phyloP scores from a whole-genome alignment of 139 green algal species.

The Tetradesmus obliquus region DNA sequence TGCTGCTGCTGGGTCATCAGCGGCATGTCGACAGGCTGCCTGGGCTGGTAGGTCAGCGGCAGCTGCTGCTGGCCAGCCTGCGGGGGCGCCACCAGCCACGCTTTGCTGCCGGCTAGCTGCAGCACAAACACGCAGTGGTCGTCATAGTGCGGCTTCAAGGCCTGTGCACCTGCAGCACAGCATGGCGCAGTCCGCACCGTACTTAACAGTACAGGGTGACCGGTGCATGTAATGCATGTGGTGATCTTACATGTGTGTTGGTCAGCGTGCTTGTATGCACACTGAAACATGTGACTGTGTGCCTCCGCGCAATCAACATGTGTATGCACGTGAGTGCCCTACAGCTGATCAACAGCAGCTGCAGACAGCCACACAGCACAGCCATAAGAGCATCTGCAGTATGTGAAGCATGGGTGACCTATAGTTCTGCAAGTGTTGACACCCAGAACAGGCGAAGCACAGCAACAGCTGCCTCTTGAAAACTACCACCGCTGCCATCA shows the following conservation, averaged over 20 bases:
- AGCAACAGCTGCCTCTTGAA: no score
- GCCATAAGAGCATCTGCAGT: no score
- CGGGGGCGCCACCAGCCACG: constrained; percentile 52
- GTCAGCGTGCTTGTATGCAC: no score
- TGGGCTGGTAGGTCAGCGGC: constrained; percentile 2
- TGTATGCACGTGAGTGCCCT: no score
- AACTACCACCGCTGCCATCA: neutral
- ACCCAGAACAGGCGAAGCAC: no score
- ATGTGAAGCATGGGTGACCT: no score
- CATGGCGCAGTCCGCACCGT: neutral
- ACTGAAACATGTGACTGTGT: no score
- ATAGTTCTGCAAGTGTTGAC: no score
- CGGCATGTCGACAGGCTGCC: neutral
- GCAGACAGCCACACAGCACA: no score
- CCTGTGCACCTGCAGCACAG: constrained; percentile 38
- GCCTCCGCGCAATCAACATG: no score
- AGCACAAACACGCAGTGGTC: constrained; percentile 59
- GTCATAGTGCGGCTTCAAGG: constrained; percentile 56
- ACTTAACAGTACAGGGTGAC: neutral
- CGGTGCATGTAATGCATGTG: neutral
- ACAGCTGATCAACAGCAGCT: no score
- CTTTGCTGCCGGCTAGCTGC: constrained; percentile 54
- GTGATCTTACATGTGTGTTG: no score
- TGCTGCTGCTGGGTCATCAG: neutral
- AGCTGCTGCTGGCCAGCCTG: neutral